phyloP scores from a whole-genome alignment of 2,329 filamentous ascomycete genomes.

The Fusarium burgessii region DNA sequence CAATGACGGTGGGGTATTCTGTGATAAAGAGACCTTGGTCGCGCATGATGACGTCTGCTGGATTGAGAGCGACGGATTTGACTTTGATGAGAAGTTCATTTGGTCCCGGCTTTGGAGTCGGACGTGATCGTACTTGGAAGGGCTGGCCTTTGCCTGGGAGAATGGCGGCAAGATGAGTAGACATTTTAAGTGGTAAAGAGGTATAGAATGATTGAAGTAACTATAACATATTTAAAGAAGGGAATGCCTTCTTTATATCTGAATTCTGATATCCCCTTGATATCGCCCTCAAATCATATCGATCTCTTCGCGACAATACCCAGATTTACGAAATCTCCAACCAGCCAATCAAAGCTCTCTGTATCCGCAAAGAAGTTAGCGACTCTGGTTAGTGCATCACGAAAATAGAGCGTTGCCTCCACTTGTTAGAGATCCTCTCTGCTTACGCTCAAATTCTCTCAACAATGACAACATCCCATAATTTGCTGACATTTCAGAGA shows the following conservation, averaged over 20 bases:
- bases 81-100: constrained; percentile 61
- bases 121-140: constrained; percentile 53
- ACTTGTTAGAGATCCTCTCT: neutral
- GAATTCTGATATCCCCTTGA: rapidly evolving
- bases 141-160: constrained; percentile 51
- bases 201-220: too few relatives aligned
- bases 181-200: too few relatives aligned
- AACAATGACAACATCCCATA: neutral
- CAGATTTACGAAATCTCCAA: neutral
- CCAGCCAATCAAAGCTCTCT: constrained; percentile 46
- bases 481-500: neutral
- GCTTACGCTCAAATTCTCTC: neutral
- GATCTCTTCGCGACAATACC: neutral
- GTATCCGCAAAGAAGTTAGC: constrained; percentile 46
- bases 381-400: constrained; percentile 34
- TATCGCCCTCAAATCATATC: neutral
- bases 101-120: constrained; percentile 59
- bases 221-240: too few relatives aligned
- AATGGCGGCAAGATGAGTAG: constrained; percentile 58
- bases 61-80: constrained; percentile 62
- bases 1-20: constrained; percentile 56
- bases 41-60: constrained; percentile 58
- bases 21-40: constrained; percentile 56
- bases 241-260: constrained; percentile 4
- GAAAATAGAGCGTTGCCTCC: neutral